phyloP scores from a whole-genome alignment of 2,329 filamentous ascomycete genomes.

The Myriangium duriaei region DNA sequence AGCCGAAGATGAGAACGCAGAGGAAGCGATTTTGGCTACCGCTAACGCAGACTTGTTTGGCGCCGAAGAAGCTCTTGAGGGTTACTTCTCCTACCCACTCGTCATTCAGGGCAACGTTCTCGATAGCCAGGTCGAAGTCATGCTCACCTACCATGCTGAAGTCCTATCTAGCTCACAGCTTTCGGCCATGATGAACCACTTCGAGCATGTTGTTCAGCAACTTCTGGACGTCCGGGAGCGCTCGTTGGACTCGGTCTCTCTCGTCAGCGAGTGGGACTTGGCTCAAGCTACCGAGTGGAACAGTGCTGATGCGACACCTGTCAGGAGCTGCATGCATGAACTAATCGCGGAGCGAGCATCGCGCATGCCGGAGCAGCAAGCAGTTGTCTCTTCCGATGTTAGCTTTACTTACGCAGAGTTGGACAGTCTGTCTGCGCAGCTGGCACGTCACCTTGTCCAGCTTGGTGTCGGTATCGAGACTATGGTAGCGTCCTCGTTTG shows the following conservation, averaged over 20 bases:
- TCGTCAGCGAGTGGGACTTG: background rate
- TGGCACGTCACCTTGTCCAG: constrained; percentile 12
- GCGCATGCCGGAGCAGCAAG: constrained; percentile 13
- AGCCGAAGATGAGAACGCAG: background rate
- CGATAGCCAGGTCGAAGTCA: background rate
- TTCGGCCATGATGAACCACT: constrained; percentile 17
- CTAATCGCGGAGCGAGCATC: constrained; percentile 13
- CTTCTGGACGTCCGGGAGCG: constrained; percentile 7
- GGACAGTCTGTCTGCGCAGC: constrained; percentile 12
- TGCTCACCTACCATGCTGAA: constrained; percentile 1
- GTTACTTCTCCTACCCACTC: background rate
- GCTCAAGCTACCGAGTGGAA: constrained; percentile 1
- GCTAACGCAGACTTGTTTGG: background rate
- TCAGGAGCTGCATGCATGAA: constrained; percentile 13
- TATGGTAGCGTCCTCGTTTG: constrained; percentile 16
- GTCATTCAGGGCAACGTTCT: constrained; percentile 1
- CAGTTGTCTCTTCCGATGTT: constrained; percentile 19
- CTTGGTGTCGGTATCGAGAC: constrained; percentile 11
- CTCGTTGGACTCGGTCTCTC: background rate
- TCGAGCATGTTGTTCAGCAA: constrained; percentile 19
- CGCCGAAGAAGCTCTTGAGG: background rate
- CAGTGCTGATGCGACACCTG: background rate
- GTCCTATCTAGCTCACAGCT: background rate
- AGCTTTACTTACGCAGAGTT: constrained; percentile 17
- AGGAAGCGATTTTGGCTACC: background rate